Base-by-base conservation (phyloP, 176 grass and related monocot genomes). In the Bonia amplexicaulis region DNA sequence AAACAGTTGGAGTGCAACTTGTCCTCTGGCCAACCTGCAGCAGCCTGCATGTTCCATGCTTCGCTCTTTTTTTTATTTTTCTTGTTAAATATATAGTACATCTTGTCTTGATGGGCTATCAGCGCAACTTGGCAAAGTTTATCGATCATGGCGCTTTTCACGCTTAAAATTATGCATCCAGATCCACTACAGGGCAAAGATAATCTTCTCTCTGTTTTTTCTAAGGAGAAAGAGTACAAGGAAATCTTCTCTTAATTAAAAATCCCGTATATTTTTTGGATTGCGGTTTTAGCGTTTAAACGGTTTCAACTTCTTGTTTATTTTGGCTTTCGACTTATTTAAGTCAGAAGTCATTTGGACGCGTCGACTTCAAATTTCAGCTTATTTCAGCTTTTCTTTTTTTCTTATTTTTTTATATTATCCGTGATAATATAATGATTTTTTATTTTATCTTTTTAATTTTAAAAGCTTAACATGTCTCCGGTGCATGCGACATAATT, bases 271-370 rank as follows among this genome's bases (percentile, higher is more conserved):
- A 33, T 33, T 33, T 33, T 33, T 33, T 33, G 0, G 3, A 3
- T 3, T 33, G 0, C 31, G 0, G 31, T 33, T 33, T 33, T n/a
- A n/a, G n/a, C n/a, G n/a, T 33, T 33, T 33, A 33, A 33, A 33
- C 0, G 31, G 0, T 0, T 33, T 33, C 3, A 33, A 3, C 3
- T 3, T 33, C 3, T 33, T 0, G 3, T 33, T 33, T 33, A 33
- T 33, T 33, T 33, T 33, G 2, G 31, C 29, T 3, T 33, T 33
- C 3, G 31, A 3, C 0, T 33, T 33, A 33, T 3, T 33, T 33
- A 33, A 33, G 0, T 33, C 2, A 33, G 31, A 33, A 33, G 0
- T 3, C 31, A 33, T 3, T 33, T 33, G 31, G 31, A 3, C 31
- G 3, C 3, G 31, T 0, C 3, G 0, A 33, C 3, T 33, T 33